Evolutionary conservation across 345 rosid genomes (phyloP), one percentile per base, ranked within the genome.

Genomic region (Populus nigra): DNA sequence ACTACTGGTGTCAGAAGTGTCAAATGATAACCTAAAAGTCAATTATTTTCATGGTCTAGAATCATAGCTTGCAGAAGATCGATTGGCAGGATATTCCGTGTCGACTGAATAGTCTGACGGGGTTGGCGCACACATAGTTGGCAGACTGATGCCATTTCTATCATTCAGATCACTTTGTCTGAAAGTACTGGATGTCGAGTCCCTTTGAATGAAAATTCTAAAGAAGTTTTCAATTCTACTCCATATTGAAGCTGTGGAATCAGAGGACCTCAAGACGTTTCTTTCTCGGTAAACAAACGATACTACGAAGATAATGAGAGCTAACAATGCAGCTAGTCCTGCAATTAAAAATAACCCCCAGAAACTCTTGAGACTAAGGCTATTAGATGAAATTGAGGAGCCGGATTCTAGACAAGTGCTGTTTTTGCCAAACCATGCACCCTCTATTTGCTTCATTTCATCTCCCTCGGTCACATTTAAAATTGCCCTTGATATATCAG

Each of bases 401-500:
- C 47, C 45, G 25, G 12, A 1, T 66, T 23, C 47, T 29, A 27
- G 36, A 29, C 73, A 57, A 2, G 4, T 41, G 61, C 13, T 27
- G 8, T 69, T 16, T 47, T 50, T 50, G 5, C 77, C 75, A 53
- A 82, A 69, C 81, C 81, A 78, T 65, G 55, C 67, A 0, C 31
- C 53, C 39, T 74, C 78, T 3, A 78, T 72, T 62, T 47, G 1
- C 69, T 45, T 76, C 80, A 77, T 77, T 68, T 15, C 57, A 17
- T 77, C 78, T 39, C 79, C 82, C 15, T 78, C 84, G 1, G 13
- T 82, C 57, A 82, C 76, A 0, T 55, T n/a, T 12, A 82, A 11
- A 23, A 77, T 49, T 17, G 73, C 84, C 45, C 81, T 77, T 10
- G 84, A 82, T 3, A 82, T 33, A 65, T 77, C 79, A 13, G 72